Evolutionary conservation across 2,329 filamentous ascomycete genomes (phyloP), one percentile per base, ranked within the genome.

Genomic region (Penicillium sp.): DNA sequence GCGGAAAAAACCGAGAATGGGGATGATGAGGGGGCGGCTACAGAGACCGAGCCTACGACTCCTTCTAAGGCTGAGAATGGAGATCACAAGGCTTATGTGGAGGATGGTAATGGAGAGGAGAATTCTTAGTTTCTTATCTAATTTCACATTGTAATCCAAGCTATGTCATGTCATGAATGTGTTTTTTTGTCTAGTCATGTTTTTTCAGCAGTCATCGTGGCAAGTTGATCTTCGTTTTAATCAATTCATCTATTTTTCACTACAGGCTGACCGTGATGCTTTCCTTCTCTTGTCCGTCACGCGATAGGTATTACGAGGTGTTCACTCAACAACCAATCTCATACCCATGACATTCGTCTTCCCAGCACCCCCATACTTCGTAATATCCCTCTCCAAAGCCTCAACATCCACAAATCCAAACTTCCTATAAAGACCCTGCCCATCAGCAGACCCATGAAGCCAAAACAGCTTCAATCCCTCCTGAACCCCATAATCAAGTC

Each of bases 361-460:
- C 3, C 59, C 54, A 16, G 42, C 31, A 13, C 62, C 62, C 24
- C 64, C 61, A 55, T 64, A 66, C 27, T 60, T 59, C 10, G 29
- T 43, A 33, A 61, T 42, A 45, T 62, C 62, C 22, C 62, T 19
- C 21, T 33, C 10, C 21, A 58, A 22, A 10, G 31, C 27, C 26
- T 66, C 61, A 13, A 62, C 51, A 51, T 71, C 69, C 16, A 52
- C 27, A 39, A 71, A 73, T 3, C 70, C 71, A 57, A 65, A 61
- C 47, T 66, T 68, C 33, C 48, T 52, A 49, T 74, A 74, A 8
- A 73, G 48, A 9, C 51, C 55, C 35, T 65, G 56, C 6, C 69
- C 70, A 49, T 64, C 54, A 22, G 50, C 24, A 11, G 68, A 67
- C 10, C 68, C 56, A 35, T 70, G 60, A 3, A 74, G 62, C 56